These are phyloP conservation scores for Mucor racemosus DNA, from an alignment of 371 early-diverging fungal genomes.

Conservation along the genomic window DNA sequence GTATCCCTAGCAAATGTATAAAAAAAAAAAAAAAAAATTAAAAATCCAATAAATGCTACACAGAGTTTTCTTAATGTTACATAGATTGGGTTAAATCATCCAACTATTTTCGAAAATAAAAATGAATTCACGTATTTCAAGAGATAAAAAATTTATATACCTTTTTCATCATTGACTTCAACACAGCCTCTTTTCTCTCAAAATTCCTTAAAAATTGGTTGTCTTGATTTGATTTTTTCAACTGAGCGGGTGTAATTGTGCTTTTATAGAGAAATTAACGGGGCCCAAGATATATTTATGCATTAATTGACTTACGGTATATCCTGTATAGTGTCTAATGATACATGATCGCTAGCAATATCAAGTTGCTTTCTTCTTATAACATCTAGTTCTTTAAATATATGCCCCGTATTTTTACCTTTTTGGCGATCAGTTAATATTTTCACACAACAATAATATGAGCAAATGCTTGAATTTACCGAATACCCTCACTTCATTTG, in stretches of 20 bases:
- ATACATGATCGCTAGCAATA: slow-evolving; percentile 29
- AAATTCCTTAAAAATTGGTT: slow-evolving; percentile 7
- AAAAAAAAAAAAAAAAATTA: too few relatives aligned
- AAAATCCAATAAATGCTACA: not conserved
- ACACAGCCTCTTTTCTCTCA: slow-evolving; percentile 24
- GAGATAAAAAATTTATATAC: not conserved
- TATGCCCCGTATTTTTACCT: slow-evolving; percentile 21
- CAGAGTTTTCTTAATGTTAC: slow-evolving; percentile 2
- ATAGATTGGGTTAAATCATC: slow-evolving; percentile 30
- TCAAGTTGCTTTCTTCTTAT: slow-evolving; percentile 30
- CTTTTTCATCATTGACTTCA: slow-evolving; percentile 31
- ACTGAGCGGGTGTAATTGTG: not conserved
- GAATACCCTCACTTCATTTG: slow-evolving; percentile 24
- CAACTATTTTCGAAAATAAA: slow-evolving; percentile 5
- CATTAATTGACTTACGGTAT: slow-evolving; percentile 19
- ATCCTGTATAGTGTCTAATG: slow-evolving; percentile 22
- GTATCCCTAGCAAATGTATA: slow-evolving; percentile 21
- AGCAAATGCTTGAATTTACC: slow-evolving; percentile 6
- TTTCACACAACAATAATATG: too few relatives aligned
- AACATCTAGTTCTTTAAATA: slow-evolving; percentile 28
- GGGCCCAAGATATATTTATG: too few relatives aligned
- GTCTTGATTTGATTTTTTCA: not conserved
- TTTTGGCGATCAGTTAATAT: not conserved
- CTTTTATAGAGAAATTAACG: too few relatives aligned
- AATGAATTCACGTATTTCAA: not conserved